These are phyloP conservation scores for Euphorbia tirucalli DNA, from an alignment of 345 rosid species.

Conservation along the genomic window DNA sequence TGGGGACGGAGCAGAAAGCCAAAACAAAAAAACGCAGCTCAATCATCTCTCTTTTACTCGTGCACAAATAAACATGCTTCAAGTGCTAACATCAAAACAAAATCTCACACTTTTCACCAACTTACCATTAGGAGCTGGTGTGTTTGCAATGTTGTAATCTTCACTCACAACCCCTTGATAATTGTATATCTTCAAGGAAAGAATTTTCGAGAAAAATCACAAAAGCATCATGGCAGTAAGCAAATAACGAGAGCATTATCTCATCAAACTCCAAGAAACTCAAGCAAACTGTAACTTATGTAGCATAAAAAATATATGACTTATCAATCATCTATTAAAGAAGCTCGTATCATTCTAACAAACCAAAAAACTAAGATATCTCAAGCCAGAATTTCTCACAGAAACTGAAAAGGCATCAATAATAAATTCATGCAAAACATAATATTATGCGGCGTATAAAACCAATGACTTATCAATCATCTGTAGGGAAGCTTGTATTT, in stretches of 20 bases:
- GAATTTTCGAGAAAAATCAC: constrained; percentile 6
- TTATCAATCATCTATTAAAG: not conserved
- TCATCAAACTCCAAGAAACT: not conserved
- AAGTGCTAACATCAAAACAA: not conserved
- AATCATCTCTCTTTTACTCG: not conserved
- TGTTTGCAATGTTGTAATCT: constrained; percentile 77
- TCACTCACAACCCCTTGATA: constrained; percentile 85
- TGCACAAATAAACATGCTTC: not conserved
- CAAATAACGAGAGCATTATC: not conserved
- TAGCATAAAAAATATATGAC: not conserved
- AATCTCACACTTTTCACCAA: not conserved
- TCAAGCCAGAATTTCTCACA: not conserved
- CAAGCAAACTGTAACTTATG: not conserved
- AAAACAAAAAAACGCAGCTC: constrained; percentile 10
- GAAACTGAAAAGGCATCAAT: not conserved
- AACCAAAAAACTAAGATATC: not conserved
- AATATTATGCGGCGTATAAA: not conserved
- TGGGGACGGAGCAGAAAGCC: constrained; percentile 25
- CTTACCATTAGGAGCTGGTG: constrained; percentile 89
- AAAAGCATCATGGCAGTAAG: constrained; percentile 15
- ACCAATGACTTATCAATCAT: not conserved
- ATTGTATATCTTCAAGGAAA: constrained; percentile 68
- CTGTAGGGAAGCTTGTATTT: not conserved
- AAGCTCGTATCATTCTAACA: not conserved
- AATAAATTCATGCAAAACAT: not conserved